These are phyloP conservation scores for Colletotrichum melonis DNA, from an alignment of 2,329 filamentous ascomycete species.

Conservation along the genomic window DNA sequence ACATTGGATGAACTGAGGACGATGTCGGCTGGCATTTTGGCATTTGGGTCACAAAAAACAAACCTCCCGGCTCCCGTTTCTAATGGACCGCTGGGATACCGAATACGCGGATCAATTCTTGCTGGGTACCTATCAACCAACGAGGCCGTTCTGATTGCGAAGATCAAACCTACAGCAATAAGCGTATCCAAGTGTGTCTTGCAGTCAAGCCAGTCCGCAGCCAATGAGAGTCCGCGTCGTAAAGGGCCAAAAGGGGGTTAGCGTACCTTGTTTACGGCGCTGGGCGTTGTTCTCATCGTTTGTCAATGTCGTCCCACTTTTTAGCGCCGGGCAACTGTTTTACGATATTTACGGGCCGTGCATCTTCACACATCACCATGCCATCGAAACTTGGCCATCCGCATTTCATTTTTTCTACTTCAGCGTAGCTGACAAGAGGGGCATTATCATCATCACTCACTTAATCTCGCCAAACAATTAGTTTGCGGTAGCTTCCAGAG, in stretches of 20 bases:
- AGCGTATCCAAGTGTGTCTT: not conserved
- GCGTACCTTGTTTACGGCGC: not conserved
- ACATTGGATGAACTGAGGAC: not conserved
- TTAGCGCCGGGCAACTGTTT: not conserved
- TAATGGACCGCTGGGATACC: not conserved
- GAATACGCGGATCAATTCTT: not conserved
- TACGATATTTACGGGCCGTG: conserved; percentile 6
- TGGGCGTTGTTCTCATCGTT: not conserved
- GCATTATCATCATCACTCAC: not conserved
- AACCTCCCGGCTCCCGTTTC: not conserved
- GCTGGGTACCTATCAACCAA: not conserved
- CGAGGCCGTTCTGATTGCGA: not conserved
- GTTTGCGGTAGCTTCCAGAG: not conserved
- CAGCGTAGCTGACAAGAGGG: not conserved
- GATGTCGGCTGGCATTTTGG: not conserved
- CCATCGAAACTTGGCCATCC: not conserved
- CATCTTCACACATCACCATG: not conserved
- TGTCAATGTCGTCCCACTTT: not conserved
- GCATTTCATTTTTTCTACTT: not conserved
- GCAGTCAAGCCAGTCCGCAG: not conserved
- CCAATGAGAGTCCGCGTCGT: not conserved
- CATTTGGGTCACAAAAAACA: not conserved
- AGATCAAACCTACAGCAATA: not conserved
- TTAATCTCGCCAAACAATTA: not conserved
- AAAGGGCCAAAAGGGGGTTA: not conserved